These are phyloP conservation scores for Ogataea pignaliae DNA, from an alignment of 805 yeast genomes.

Conservation along the genomic window DNA sequence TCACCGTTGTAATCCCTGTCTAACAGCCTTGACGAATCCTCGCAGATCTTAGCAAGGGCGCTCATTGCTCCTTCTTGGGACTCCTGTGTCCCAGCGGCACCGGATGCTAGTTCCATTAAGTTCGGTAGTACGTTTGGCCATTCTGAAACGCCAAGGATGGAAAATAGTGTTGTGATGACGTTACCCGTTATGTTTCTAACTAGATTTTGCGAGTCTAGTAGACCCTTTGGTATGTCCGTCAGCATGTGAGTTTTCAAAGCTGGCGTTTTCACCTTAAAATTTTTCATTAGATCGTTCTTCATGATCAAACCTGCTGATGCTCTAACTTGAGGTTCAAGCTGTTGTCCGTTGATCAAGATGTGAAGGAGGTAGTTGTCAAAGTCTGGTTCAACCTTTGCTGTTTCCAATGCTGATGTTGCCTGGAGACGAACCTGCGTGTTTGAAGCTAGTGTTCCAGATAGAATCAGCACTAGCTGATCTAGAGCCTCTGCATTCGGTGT, in stretches of 20 bases:
- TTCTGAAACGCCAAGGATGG: conserved; percentile 54
- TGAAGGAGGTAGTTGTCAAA: conserved; percentile 75
- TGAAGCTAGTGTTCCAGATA: conserved; percentile 69
- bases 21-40: conserved; percentile 68
- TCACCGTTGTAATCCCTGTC: conserved; percentile 62
- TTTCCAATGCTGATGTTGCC: conserved; percentile 71
- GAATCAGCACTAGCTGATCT: conserved; percentile 59
- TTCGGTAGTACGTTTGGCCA: conserved; percentile 79
- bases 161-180: conserved; percentile 78
- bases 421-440: conserved; percentile 47
- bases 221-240: conserved; percentile 38
- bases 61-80: conserved; percentile 73
- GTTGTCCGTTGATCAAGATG: conserved; percentile 54
- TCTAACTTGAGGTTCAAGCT: conserved; percentile 51
- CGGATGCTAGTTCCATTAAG: conserved; percentile 55
- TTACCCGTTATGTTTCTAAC: conserved; percentile 88
- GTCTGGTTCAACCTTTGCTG: conserved; percentile 69
- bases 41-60: conserved; percentile 84
- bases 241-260: conserved; percentile 32
- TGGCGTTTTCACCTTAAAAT: conserved; percentile 26
- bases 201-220: conserved; percentile 49
- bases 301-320: conserved; percentile 87
- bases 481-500: conserved; percentile 58
- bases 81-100: conserved; percentile 36
- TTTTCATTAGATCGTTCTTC: conserved; percentile 64